Evolutionary conservation across 1,284 basidiomycete species (phyloP).

Genomic region (Puccinia brachypodii): DNA sequence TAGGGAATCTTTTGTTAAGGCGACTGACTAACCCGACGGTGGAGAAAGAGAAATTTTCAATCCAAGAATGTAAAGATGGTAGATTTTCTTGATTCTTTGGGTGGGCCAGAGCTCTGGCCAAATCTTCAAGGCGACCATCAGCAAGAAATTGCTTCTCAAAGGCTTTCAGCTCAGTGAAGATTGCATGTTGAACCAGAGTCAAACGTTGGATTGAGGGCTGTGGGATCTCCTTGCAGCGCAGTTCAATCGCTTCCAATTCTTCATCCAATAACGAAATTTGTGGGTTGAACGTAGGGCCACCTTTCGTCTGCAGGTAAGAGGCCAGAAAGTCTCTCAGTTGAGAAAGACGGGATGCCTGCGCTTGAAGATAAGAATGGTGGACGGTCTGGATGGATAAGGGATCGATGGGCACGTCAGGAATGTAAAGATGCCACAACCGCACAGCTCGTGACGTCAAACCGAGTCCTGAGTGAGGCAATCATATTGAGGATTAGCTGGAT

Average conservation of each 20-base stretch:
- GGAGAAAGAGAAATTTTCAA: slow-evolving; percentile 39
- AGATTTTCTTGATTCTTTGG: not conserved
- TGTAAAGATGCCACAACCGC: slow-evolving; percentile 33
- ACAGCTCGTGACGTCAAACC: slow-evolving; percentile 4
- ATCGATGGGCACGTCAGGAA: slow-evolving; percentile 46
- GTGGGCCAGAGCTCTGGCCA: not conserved
- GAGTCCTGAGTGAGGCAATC: not conserved
- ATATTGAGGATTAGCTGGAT: not conserved
- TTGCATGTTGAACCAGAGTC: slow-evolving; percentile 13
- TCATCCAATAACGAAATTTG: slow-evolving; percentile 19
- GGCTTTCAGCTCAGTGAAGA: slow-evolving; percentile 40
- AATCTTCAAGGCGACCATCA: slow-evolving; percentile 25
- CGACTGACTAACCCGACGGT: slow-evolving; percentile 31
- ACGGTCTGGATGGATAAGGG: slow-evolving; percentile 42
- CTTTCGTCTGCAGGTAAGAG: not conserved
- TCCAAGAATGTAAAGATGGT: slow-evolving; percentile 6
- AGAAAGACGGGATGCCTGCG: slow-evolving; percentile 12
- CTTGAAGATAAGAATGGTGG: slow-evolving; percentile 40
- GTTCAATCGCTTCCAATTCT: slow-evolving; percentile 1
- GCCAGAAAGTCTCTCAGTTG: slow-evolving; percentile 14
- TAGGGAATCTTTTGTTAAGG: slow-evolving; percentile 29
- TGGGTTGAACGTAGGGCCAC: not conserved
- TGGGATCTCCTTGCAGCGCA: slow-evolving; percentile 17
- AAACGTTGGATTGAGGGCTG: slow-evolving; percentile 32
- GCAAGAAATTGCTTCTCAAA: slow-evolving; percentile 38